Conservation (phyloP, 2,329 filamentous ascomycete species). For the Tetracladium maxilliforme region DNA sequence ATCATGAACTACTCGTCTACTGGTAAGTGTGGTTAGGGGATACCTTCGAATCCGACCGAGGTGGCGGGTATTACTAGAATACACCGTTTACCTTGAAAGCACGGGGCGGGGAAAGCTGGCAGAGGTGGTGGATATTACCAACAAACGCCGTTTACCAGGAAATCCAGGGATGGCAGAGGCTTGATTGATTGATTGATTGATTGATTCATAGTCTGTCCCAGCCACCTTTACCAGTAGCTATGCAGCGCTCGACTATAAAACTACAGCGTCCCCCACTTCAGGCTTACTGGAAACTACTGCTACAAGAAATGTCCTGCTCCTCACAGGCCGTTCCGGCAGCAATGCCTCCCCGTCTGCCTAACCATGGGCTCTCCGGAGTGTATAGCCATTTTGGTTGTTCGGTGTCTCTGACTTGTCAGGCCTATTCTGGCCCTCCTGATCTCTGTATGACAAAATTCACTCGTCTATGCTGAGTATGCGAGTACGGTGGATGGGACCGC, state of each 20-base stretch:
- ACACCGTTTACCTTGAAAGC: too few relatives aligned
- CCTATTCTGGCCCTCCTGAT: constrained; percentile 11
- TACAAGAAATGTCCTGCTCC: too few relatives aligned
- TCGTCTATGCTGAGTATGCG: constrained; percentile 7
- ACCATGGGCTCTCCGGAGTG: constrained; percentile 1
- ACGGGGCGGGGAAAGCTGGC: too few relatives aligned
- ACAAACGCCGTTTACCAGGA: too few relatives aligned
- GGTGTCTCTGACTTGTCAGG: constrained; percentile 13
- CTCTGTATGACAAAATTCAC: constrained; percentile 12
- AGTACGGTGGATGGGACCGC: constrained; percentile 10
- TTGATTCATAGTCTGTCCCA: constrained; percentile 9
- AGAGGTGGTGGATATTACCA: too few relatives aligned
- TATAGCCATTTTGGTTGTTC: constrained; percentile 10
- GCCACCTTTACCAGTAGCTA: constrained; percentile 7
- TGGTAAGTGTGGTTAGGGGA: too few relatives aligned
- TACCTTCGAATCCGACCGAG: too few relatives aligned
- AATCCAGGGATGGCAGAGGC: too few relatives aligned
- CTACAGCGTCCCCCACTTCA: constrained; percentile 7
- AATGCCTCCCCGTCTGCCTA: constrained; percentile 5
- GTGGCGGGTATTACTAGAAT: too few relatives aligned
- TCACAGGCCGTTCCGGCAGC: constrained; percentile 5
- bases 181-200: too few relatives aligned
- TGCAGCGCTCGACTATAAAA: constrained; percentile 8
- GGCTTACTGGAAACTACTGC: constrained; percentile 4
- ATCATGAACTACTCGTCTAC: too few relatives aligned